phyloP scores from a whole-genome alignment of 208 protist genomes.

The Crithidia mellificae region DNA sequence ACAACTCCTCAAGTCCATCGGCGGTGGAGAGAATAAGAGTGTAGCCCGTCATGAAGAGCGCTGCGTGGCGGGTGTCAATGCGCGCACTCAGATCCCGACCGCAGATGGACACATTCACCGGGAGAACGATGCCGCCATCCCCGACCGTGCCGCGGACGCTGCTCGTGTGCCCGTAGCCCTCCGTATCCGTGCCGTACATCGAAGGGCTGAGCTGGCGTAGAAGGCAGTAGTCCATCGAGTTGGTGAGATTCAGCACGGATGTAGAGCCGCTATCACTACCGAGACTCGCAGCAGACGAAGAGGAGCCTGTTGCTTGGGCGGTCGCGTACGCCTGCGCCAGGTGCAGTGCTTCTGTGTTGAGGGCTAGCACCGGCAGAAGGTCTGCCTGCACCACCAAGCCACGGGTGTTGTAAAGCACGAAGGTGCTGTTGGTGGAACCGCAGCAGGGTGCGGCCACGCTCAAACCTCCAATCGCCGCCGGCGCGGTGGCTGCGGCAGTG shows the following conservation, averaged over 20 bases:
- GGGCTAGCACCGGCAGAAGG: constrained; percentile 26
- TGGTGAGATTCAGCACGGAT: neutral
- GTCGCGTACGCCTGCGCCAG: constrained; percentile 11
- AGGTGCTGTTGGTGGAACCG: constrained; percentile 41
- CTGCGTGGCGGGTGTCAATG: constrained; percentile 26
- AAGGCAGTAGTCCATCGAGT: constrained; percentile 27
- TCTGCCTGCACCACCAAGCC: constrained; percentile 34
- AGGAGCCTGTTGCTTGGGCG: neutral
- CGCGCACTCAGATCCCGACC: constrained; percentile 41
- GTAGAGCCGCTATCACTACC: no score
- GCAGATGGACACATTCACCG: constrained; percentile 45
- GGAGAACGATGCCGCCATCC: constrained; percentile 46
- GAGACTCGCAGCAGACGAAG: neutral
- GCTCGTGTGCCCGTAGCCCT: neutral
- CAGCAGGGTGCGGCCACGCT: constrained; percentile 40
- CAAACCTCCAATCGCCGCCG: constrained; percentile 34
- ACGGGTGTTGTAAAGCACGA: constrained; percentile 41
- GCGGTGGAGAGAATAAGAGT: constrained; percentile 34
- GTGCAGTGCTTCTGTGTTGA: constrained; percentile 16
- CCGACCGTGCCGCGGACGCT: neutral
- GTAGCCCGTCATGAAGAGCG: constrained; percentile 30
- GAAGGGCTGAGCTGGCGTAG: constrained; percentile 32
- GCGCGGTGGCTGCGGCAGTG: neutral
- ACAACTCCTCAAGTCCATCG: constrained; percentile 31
- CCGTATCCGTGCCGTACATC: constrained; percentile 1